Evolutionary conservation across 2,329 filamentous ascomycete species (phyloP), one percentile per base, ranked within the genome.

Genomic region (Cercospora citrullina): DNA sequence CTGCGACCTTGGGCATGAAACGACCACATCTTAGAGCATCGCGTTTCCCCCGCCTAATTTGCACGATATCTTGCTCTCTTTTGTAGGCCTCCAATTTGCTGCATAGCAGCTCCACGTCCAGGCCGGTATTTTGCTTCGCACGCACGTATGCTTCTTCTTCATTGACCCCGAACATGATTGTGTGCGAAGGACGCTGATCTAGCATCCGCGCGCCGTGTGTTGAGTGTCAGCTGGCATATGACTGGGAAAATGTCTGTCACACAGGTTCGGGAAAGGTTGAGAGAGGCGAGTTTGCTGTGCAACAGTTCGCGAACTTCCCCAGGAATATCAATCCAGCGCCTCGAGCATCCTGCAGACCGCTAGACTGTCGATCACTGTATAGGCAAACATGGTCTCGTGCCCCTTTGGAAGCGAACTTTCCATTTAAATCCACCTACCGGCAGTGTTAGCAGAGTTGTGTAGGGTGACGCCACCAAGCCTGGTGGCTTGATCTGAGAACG

Each of bases 51-150:
- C 61, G 64, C 14, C 66, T 63, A 7, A 53, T 30, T 5, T 61
- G 64, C n/a, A 61, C 51, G 16, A 60, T 60, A 33, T 73, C 71
- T 65, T 72, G 66, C 57, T 73, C 68, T 31, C 62, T 63, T 48
- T 69, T 68, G 51, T 70, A 63, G 16, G 67, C 63, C 64, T 72
- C 69, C 23, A 73, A 51, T 64, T 71, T 73, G 48, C 62, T 66
- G 64, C 69, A 72, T 36, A 73, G 63, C 63, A 72, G 42, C 33
- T 64, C 66, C 16, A 57, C 51, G 30, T 72, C 70, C 26, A 72
- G 53, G 33, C 45, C 10, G 30, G 21, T 57, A 21, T 45, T 64
- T 30, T 28, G 60, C 23, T 48, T 51, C 39, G 60, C 39, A 21
- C 31, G 59, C n/a, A 61, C 33, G 36, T 63, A 14, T 26, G 21